Percentiles rank a stretch among this genome's conserved stretches.
phyloP scores from a whole-genome alignment of 805 yeast genomes.

The Schizosaccharomyces japonicus region DNA sequence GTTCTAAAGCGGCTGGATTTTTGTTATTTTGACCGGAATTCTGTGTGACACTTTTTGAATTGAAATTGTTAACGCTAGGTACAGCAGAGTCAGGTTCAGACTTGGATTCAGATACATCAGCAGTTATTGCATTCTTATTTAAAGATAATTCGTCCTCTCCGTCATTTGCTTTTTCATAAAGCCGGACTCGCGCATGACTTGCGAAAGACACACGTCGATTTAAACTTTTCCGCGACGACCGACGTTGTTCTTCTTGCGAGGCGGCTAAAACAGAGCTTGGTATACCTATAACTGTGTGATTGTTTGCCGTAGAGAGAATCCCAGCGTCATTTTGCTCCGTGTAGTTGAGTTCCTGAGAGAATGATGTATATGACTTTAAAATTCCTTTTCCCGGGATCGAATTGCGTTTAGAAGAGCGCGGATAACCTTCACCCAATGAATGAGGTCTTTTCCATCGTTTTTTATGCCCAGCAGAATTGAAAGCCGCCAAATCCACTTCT shows the following conservation, averaged over 20 bases:
- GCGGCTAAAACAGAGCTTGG: background rate
- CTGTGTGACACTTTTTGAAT: too few relatives aligned
- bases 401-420: background rate
- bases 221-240: constrained; percentile 6
- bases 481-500: too few relatives aligned
- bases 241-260: constrained; percentile 7
- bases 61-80: too few relatives aligned
- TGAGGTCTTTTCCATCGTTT: background rate
- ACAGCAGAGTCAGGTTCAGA: too few relatives aligned
- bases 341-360: background rate
- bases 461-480: background rate
- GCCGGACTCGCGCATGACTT: constrained; percentile 3
- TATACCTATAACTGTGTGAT: background rate
- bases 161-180: constrained; percentile 1
- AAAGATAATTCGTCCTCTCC: too few relatives aligned
- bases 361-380: background rate
- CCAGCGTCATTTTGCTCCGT: background rate
- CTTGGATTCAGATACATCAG: too few relatives aligned
- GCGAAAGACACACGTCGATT: constrained; percentile 53
- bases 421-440: background rate
- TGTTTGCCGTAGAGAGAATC: background rate
- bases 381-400: background rate
- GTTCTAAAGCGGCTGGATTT: too few relatives aligned
- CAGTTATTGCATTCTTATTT: too few relatives aligned
- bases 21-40: too few relatives aligned